Evolutionary conservation across 1,139 yeast genomes (phyloP), one percentile per base, ranked within the genome.

Genomic region (Blastobotrys ciferrii): DNA sequence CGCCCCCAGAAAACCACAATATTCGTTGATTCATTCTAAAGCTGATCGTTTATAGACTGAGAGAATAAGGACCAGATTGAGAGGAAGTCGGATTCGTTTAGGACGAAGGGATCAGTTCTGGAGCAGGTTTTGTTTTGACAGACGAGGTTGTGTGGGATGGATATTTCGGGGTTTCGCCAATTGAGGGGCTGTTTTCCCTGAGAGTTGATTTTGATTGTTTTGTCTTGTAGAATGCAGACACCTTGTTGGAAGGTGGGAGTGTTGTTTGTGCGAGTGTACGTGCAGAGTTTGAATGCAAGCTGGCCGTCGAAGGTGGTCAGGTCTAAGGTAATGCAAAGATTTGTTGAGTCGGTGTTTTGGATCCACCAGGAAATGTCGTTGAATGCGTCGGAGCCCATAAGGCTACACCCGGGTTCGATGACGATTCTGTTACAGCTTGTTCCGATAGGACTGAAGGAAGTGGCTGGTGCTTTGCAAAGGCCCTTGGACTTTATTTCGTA

Each of bases 131-230:
- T 9, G 12, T 13, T 12, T n/a, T 18, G n/a, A 13, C 40, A 36
- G n/a, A 36, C 28, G 4, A 19, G 40, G 11, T 11, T 3, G 14
- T 36, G 40, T 4, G 40, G 30, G 11, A 36, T 36, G 11, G 13
- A 6, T 23, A 36, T 7, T 18, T 36, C 19, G 7, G 40, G 13
- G 28, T 23, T 23, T 4, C 25, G 25, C 40, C 40, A 36, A 36
- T 36, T 36, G 28, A 36, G 40, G n/a, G 25, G 40, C 40, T 36
- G 40, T 4, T 7, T 11, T 17, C 40, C 40, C 3, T 18, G 17
- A 11, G 13, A 18, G 13, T 19, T 13, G 12, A 36, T 36, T 15
- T 36, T 19, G 4, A 36, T 23, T 9, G 40, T 5, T 18, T 23
- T 23, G 4, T 7, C 13, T 19, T 36, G 13, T 7, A 23, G 19